These are phyloP conservation scores for Hyaloraphidium curvatum DNA, from an alignment of 192 early-diverging fungal species.

Conservation along the genomic window DNA sequence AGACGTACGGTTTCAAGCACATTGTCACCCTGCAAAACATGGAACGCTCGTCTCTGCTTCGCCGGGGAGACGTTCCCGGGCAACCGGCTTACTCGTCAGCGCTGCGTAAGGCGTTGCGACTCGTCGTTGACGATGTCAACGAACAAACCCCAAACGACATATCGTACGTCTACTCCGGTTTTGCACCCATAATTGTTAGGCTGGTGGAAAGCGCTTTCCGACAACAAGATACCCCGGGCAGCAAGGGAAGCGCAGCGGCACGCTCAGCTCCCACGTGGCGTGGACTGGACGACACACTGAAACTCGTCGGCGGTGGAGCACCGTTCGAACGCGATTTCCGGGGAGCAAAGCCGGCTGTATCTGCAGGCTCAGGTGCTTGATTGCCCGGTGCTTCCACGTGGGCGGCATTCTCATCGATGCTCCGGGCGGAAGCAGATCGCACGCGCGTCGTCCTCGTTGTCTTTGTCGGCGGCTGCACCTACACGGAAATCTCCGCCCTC, in stretches of 20 bases:
- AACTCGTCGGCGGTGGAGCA: neutral
- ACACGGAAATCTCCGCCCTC: slow-evolving; percentile 80
- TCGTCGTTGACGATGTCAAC: slow-evolving; percentile 75
- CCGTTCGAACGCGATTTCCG: slow-evolving; percentile 9
- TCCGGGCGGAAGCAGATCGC: slow-evolving; percentile 27
- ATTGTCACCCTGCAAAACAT: slow-evolving; percentile 71
- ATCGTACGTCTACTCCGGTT: slow-evolving; percentile 86
- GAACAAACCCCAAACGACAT: slow-evolving; percentile 72
- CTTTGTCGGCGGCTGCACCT: slow-evolving; percentile 90
- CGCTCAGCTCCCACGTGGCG: slow-evolving; percentile 4
- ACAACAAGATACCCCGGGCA: slow-evolving; percentile 15
- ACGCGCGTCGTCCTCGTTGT: slow-evolving; percentile 62
- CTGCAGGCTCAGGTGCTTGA: slow-evolving; percentile 5
- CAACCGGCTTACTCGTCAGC: slow-evolving; percentile 9
- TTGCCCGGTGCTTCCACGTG: neutral
- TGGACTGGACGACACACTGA: neutral
- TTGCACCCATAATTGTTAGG: slow-evolving; percentile 77
- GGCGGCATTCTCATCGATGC: slow-evolving; percentile 11
- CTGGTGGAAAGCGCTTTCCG: slow-evolving; percentile 59
- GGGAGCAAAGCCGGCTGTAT: slow-evolving; percentile 4
- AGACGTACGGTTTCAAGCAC: slow-evolving; percentile 85
- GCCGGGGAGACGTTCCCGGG: slow-evolving; percentile 22
- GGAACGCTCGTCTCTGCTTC: slow-evolving; percentile 39
- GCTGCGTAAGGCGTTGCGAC: slow-evolving; percentile 44
- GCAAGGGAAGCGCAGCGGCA: slow-evolving; percentile 14